Evolutionary conservation across 768 basidiomycete genomes (phyloP).

Genomic region (Russula foetens): DNA sequence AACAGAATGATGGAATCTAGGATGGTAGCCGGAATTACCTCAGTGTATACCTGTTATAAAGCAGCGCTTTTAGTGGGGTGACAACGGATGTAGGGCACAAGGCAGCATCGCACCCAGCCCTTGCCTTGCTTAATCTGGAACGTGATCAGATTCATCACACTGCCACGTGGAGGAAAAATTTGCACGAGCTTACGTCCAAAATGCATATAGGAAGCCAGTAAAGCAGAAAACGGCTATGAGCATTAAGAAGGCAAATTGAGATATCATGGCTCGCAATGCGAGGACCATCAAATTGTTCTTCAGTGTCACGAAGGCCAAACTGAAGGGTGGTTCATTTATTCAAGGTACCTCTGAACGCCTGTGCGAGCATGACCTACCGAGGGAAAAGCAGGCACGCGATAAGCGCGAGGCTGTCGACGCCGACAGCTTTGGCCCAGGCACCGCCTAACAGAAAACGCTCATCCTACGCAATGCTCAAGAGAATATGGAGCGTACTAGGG

Average conservation of each 20-base stretch:
- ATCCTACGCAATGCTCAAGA: neutral
- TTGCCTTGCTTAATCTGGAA: slow-evolving; percentile 51
- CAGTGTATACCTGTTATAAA: slow-evolving; percentile 23
- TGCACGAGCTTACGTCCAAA: slow-evolving; percentile 71
- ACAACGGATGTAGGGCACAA: slow-evolving; percentile 18
- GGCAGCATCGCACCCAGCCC: slow-evolving; percentile 38
- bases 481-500: slow-evolving; percentile 38
- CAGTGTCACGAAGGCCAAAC: slow-evolving; percentile 85
- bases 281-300: slow-evolving; percentile 75
- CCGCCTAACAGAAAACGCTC: slow-evolving; percentile 29
- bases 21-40: slow-evolving; percentile 27
- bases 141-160: neutral
- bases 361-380: slow-evolving; percentile 34
- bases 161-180: neutral
- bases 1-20: neutral
- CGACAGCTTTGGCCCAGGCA: slow-evolving; percentile 58
- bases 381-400: slow-evolving; percentile 91
- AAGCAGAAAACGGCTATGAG: slow-evolving; percentile 85
- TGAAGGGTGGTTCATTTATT: slow-evolving; percentile 25
- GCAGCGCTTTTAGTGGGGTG: neutral
- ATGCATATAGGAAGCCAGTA: slow-evolving; percentile 83
- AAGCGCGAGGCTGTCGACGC: slow-evolving; percentile 77
- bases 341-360: neutral
- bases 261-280: slow-evolving; percentile 84
- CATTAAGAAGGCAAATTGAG: slow-evolving; percentile 82